Conservation (phyloP, 164 flowering plant species). For the Chloranthus sessilifolius region DNA sequence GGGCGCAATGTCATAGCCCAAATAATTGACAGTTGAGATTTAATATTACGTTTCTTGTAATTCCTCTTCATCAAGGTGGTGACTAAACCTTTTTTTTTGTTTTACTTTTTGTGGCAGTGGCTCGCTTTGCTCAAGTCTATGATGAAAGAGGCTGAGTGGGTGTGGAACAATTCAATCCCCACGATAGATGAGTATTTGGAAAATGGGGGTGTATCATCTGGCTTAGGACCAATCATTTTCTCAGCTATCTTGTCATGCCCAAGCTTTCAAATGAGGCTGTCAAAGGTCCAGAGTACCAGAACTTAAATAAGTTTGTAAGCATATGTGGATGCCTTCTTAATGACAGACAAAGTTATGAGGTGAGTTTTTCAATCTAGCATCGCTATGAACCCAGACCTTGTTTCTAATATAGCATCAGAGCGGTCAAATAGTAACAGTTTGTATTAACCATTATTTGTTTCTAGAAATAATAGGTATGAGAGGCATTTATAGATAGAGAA, state of each 20-base stretch:
- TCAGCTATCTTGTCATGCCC: conserved; percentile 28
- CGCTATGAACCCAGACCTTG: too few relatives aligned
- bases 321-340: conserved; percentile 31
- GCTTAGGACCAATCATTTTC: conserved; percentile 31
- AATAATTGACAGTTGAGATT: conserved; percentile 50
- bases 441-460: too few relatives aligned
- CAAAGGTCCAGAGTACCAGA: conserved; percentile 20
- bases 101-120: conserved; percentile 25
- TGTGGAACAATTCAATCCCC: conserved; percentile 16
- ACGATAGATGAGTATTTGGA: conserved; percentile 23
- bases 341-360: conserved; percentile 27
- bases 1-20: conserved; percentile 45
- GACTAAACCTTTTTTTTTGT: background rate
- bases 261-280: conserved; percentile 21
- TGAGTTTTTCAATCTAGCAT: too few relatives aligned
- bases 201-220: conserved; percentile 24
- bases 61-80: background rate
- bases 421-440: too few relatives aligned
- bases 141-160: conserved; percentile 34
- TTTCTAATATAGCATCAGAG: too few relatives aligned
- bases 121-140: conserved; percentile 20
- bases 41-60: background rate
- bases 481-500: too few relatives aligned
- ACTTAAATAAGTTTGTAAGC: conserved; percentile 20
- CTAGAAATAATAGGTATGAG: too few relatives aligned